Evolutionary conservation across 257 asterid species (phyloP).

Genomic region (Petrea volubilis): DNA sequence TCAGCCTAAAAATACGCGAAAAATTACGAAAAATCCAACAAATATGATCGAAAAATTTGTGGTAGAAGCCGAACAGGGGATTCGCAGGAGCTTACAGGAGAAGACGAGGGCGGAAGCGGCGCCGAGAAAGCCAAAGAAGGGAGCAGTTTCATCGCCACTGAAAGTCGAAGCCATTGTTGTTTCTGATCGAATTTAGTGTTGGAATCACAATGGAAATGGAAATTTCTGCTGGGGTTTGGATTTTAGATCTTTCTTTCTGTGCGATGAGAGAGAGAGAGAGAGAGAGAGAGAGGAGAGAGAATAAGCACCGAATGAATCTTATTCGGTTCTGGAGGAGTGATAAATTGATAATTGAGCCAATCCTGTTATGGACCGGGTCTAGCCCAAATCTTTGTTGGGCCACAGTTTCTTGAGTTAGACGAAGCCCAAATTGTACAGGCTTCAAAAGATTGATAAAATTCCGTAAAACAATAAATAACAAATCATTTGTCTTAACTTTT

Average conservation of each 20-base stretch:
- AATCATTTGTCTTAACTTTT: too few relatives aligned
- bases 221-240: conserved; percentile 11
- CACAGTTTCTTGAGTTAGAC: too few relatives aligned
- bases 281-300: not conserved
- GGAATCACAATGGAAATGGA: conserved; percentile 2
- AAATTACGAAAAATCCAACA: not conserved
- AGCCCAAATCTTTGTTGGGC: too few relatives aligned
- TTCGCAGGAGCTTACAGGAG: conserved; percentile 44
- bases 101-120: conserved; percentile 75
- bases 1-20: not conserved
- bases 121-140: conserved; percentile 72
- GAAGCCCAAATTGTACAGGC: too few relatives aligned
- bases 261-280: not conserved
- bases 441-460: too few relatives aligned
- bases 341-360: too few relatives aligned
- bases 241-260: conserved; percentile 1
- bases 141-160: conserved; percentile 79
- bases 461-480: too few relatives aligned
- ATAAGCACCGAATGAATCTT: not conserved
- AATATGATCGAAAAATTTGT: not conserved
- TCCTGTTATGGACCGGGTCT: too few relatives aligned
- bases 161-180: conserved; percentile 50
- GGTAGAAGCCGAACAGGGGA: not conserved
- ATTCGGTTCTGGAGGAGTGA: not conserved
- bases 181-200: conserved; percentile 18